These are phyloP conservation scores for Apodospora peruviana DNA, from an alignment of 495 filamentous ascomycete genomes.

Conservation along the genomic window DNA sequence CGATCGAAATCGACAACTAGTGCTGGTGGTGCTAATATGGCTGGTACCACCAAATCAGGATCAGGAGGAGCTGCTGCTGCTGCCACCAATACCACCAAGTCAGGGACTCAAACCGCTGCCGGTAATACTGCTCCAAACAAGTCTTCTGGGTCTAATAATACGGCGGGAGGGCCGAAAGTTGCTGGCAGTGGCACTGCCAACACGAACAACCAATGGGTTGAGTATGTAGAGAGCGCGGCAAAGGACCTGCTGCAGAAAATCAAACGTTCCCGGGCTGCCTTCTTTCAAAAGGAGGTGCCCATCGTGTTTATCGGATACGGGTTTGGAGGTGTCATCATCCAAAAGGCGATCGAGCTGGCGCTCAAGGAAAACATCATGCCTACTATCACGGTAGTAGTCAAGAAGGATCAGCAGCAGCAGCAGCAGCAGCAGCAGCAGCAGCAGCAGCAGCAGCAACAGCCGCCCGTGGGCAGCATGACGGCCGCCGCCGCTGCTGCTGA, in stretches of 20 bases:
- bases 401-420: not conserved
- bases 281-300: not conserved
- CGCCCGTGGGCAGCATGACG: not conserved
- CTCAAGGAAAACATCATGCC: not conserved
- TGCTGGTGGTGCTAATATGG: not conserved
- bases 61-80: not conserved
- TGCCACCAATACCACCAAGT: not conserved
- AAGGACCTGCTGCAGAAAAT: not conserved
- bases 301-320: constrained; percentile 12
- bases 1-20: not conserved
- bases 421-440: not conserved
- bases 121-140: not conserved
- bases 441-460: not conserved
- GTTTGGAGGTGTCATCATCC: constrained; percentile 11
- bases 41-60: not conserved
- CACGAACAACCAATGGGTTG: not conserved
- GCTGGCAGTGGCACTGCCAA: too few relatives aligned
- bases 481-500: not conserved
- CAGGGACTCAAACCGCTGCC: not conserved
- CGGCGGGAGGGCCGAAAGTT: too few relatives aligned
- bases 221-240: constrained; percentile 4
- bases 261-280: not conserved
- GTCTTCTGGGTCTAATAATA: too few relatives aligned
- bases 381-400: not conserved
- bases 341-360: constrained; percentile 5